Evolutionary conservation across 108 stramenopile species (phyloP).

Genomic region (Cyclotella baltica): DNA sequence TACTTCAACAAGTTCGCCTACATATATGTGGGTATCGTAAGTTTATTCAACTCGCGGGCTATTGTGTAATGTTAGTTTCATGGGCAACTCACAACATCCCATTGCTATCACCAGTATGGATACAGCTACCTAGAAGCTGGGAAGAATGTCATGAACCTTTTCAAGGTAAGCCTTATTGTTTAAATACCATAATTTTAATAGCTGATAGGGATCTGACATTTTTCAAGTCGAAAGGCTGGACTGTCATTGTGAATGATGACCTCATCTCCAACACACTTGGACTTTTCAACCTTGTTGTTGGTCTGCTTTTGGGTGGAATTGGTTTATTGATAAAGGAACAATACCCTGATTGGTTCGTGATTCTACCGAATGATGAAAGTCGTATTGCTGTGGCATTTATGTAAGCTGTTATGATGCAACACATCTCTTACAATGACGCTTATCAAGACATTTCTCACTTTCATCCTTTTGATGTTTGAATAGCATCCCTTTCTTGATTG

Average conservation of each 20-base stretch:
- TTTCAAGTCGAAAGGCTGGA: slow-evolving; percentile 66
- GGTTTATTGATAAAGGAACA: slow-evolving; percentile 52
- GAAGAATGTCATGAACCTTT: slow-evolving; percentile 62
- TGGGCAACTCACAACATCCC: no score
- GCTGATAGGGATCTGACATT: no score
- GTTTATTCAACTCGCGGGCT: no score
- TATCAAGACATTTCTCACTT: no score
- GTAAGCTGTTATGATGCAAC: no score
- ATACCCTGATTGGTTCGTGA: slow-evolving; percentile 55
- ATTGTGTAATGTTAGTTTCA: no score
- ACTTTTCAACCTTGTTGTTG: slow-evolving; percentile 66
- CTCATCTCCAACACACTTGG: slow-evolving; percentile 52
- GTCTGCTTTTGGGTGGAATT: slow-evolving; percentile 61
- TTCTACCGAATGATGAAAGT: slow-evolving; percentile 27
- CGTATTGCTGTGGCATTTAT: slow-evolving; percentile 51
- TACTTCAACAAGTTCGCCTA: slow-evolving; percentile 86
- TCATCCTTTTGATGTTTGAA: slow-evolving; percentile 11
- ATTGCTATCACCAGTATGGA: not conserved
- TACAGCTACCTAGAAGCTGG: slow-evolving; percentile 82
- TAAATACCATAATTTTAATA: no score
- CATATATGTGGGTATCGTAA: slow-evolving; percentile 78
- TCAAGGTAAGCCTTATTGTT: no score
- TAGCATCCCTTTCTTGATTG: slow-evolving; percentile 69
- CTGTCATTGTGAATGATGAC: slow-evolving; percentile 63
- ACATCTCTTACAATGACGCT: not conserved